Base-by-base conservation (phyloP, 768 basidiomycete genomes). In the Tulasnella sp. region DNA sequence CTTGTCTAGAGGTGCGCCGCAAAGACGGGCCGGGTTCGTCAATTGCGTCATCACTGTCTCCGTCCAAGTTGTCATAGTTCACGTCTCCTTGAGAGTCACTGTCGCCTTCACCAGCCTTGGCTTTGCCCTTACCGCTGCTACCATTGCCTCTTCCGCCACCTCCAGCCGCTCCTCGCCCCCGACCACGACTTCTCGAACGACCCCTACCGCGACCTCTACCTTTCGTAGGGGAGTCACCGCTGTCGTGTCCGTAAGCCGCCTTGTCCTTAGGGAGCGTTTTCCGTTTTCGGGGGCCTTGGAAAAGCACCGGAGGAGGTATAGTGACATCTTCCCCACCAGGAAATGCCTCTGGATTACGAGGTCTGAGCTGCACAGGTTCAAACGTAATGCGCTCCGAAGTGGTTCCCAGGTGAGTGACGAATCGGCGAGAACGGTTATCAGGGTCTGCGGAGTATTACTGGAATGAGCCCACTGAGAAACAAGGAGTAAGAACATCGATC, bases 371-470 rank as follows among this genome's bases (percentile, higher is more conserved):
- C 22, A 76, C 89, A 80, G 92, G 90, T 77, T 86, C 87, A 83
- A 94, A 94, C n/a, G 85, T 86, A 72, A 93, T 87, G 9, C 93
- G 89, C 77, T 89, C 87, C 77, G 89, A 88, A 0, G 91, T 90
- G 64, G 85, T 89, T n/a, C 86, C 86, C 7, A 91, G 83, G 78
- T 90, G 89, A 2, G 82, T 80, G 14, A 92, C 83, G 3, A 86
- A 83, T 37, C 87, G 86, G 79, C 86, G 89, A 71, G 82, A 85
- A 71, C 84, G 83, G 67, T 70, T 54, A 9, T 89, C 87, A 17
- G 83, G 79, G 14, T 84, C 83, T 76, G 88, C 89, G 85, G 75
- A 17, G 34, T 17, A 64, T 4, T 34, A 64, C 36, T 36, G 37
- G 37, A 11, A 42, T 70, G 37, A 72, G n/a, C 19, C 14, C 11